Percentiles rank a stretch among this genome's conserved stretches.
phyloP scores from a whole-genome alignment of 1,139 yeast species.

The Scheffersomyces lignicola region DNA sequence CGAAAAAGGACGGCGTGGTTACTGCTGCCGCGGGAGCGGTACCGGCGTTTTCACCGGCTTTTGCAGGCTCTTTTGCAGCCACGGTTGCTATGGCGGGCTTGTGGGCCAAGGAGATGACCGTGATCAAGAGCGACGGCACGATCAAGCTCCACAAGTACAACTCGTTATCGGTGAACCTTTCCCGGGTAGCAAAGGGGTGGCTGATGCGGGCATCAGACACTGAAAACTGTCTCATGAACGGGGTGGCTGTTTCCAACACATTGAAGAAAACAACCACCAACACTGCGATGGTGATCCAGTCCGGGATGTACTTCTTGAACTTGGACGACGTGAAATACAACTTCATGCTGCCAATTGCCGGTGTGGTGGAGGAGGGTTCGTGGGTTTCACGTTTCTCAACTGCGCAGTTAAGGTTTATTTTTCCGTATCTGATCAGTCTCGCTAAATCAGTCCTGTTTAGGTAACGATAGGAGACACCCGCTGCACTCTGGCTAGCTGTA shows the following conservation, averaged over 20 bases:
- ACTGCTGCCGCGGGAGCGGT: background rate
- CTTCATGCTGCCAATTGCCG: slow-evolving; percentile 8
- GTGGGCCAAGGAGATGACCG: slow-evolving; percentile 9
- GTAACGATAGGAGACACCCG: too few species aligned
- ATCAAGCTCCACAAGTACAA: slow-evolving; percentile 25
- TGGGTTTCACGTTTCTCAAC: too few species aligned
- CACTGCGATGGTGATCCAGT: slow-evolving; percentile 34
- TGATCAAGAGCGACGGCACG: slow-evolving; percentile 21
- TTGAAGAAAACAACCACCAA: slow-evolving; percentile 32
- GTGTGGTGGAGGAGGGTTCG: too few species aligned
- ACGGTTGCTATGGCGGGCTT: slow-evolving; percentile 6
- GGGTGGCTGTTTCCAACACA: slow-evolving; percentile 38
- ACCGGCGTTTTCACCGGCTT: background rate
- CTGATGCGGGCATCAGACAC: slow-evolving; percentile 37
- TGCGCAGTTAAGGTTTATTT: too few species aligned
- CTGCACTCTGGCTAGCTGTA: too few species aligned
- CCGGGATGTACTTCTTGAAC: slow-evolving; percentile 24
- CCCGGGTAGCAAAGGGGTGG: slow-evolving; percentile 46
- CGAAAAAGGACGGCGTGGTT: slow-evolving; percentile 2
- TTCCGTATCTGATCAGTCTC: too few species aligned
- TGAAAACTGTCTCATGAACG: slow-evolving; percentile 38
- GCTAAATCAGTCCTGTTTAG: too few species aligned
- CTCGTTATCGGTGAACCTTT: slow-evolving; percentile 38
- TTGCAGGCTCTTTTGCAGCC: background rate
- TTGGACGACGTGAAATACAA: slow-evolving; percentile 11